These are phyloP conservation scores for Aspergillus ibericus DNA, from an alignment of 2,329 filamentous ascomycete genomes.

Conservation along the genomic window DNA sequence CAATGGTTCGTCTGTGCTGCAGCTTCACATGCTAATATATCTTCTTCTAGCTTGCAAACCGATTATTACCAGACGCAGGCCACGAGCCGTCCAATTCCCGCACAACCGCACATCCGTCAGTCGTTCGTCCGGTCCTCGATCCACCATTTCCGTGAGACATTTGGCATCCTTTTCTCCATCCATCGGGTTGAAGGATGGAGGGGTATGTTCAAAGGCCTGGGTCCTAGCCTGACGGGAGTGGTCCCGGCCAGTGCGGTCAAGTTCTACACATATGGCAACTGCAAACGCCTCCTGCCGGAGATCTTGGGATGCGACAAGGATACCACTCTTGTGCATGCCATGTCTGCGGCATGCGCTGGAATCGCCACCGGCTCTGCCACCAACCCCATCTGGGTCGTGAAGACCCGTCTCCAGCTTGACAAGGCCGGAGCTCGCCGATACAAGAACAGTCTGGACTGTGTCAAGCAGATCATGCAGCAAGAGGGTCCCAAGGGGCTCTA, in stretches of 20 bases:
- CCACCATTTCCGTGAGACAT: conserved; percentile 43
- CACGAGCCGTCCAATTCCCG: conserved; percentile 48
- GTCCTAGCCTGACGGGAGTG: conserved; percentile 41
- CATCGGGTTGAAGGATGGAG: conserved; percentile 40
- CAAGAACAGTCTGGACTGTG: conserved; percentile 66
- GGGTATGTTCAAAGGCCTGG: conserved; percentile 39
- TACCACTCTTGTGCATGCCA: conserved; percentile 33
- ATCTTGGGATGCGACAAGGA: conserved; percentile 30
- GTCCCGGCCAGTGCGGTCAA: conserved; percentile 42
- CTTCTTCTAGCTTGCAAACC: conserved; percentile 62
- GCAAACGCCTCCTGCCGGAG: conserved; percentile 35
- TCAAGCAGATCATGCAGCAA: conserved; percentile 72
- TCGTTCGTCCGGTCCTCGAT: conserved; percentile 59
- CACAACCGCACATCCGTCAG: conserved; percentile 51
- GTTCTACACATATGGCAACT: conserved; percentile 42
- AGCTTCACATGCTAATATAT: not conserved
- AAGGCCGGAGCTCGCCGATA: conserved; percentile 38
- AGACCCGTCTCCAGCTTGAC: conserved; percentile 65
- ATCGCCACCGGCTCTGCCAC: conserved; percentile 39
- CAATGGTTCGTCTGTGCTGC: no score
- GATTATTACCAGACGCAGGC: conserved; percentile 87
- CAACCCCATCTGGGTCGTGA: conserved; percentile 54
- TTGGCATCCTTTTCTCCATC: conserved; percentile 38
- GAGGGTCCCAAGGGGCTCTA: conserved; percentile 87
- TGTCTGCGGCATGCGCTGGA: conserved; percentile 37